A percentile compares a stretch with the other conserved stretches of the same genome.
Evolutionary conservation across 192 early-diverging fungal genomes (phyloP).

Genomic region (Backusella circina): DNA sequence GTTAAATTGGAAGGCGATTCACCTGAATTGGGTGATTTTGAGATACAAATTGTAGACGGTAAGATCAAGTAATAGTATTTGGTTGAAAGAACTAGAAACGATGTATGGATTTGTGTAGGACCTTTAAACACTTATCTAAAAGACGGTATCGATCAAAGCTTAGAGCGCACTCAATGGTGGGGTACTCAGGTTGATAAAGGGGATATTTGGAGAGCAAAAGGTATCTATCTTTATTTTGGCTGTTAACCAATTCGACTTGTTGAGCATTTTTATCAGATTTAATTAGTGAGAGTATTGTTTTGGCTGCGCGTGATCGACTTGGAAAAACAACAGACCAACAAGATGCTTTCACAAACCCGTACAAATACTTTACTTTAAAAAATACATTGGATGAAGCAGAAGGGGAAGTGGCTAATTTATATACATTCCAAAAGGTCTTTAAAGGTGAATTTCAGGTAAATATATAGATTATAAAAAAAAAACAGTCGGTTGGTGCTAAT

Average conservation of each 20-base stretch:
- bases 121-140: conserved; percentile 7
- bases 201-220: conserved; percentile 55
- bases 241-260: neutral
- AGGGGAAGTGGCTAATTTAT: conserved; percentile 40
- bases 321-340: conserved; percentile 4
- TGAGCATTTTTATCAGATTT: conserved; percentile 18
- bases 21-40: conserved; percentile 72
- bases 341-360: conserved; percentile 15
- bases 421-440: conserved; percentile 63
- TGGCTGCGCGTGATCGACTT: conserved; percentile 10
- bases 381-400: conserved; percentile 37
- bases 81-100: too few relatives aligned
- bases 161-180: conserved; percentile 36
- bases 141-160: conserved; percentile 16
- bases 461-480: neutral
- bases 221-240: neutral
- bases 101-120: neutral
- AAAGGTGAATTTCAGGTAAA: conserved; percentile 59
- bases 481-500: neutral
- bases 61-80: too few relatives aligned
- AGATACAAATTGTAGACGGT: conserved; percentile 57
- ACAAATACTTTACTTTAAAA: conserved; percentile 15
- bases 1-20: conserved; percentile 52
- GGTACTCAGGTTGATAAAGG: conserved; percentile 29
- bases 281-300: conserved; percentile 29